Percentiles rank a stretch among this genome's conserved stretches.
Conservation (phyloP, 768 basidiomycete species). For the Dendrothele bispora region DNA sequence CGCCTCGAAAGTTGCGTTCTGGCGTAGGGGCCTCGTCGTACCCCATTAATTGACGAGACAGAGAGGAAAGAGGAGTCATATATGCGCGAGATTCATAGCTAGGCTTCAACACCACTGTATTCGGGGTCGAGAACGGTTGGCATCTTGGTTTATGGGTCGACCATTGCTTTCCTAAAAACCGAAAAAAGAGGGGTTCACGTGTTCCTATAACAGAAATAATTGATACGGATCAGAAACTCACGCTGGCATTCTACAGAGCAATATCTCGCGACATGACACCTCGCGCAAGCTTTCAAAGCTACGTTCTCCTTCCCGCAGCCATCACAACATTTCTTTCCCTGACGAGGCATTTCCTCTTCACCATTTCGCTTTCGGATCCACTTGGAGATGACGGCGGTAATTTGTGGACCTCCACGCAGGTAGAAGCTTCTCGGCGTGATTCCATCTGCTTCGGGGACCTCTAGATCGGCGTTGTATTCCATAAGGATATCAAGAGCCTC, state of each 20-base stretch:
- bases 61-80: slow-evolving; percentile 27
- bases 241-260: slow-evolving; percentile 58
- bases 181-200: neutral
- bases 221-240: slow-evolving; percentile 31
- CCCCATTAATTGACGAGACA: slow-evolving; percentile 26
- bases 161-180: slow-evolving; percentile 45
- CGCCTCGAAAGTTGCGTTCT: slow-evolving; percentile 16
- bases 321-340: slow-evolving; percentile 49
- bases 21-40: slow-evolving; percentile 15
- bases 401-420: slow-evolving; percentile 37
- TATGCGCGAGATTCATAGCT: slow-evolving; percentile 31
- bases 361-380: slow-evolving; percentile 50
- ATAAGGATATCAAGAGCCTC: slow-evolving; percentile 43
- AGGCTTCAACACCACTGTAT: slow-evolving; percentile 48
- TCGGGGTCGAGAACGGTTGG: slow-evolving; percentile 39
- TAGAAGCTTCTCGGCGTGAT: slow-evolving; percentile 29
- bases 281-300: slow-evolving; percentile 40
- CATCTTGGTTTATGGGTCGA: slow-evolving; percentile 46
- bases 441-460: slow-evolving; percentile 37
- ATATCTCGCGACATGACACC: slow-evolving; percentile 48
- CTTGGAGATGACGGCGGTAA: slow-evolving; percentile 42
- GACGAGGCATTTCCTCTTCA: slow-evolving; percentile 34
- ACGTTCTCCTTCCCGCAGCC: slow-evolving; percentile 28
- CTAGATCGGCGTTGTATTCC: slow-evolving; percentile 48
- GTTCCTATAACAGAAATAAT: neutral